Base-by-base conservation (phyloP, 257 asterid species). In the Petrea volubilis region DNA sequence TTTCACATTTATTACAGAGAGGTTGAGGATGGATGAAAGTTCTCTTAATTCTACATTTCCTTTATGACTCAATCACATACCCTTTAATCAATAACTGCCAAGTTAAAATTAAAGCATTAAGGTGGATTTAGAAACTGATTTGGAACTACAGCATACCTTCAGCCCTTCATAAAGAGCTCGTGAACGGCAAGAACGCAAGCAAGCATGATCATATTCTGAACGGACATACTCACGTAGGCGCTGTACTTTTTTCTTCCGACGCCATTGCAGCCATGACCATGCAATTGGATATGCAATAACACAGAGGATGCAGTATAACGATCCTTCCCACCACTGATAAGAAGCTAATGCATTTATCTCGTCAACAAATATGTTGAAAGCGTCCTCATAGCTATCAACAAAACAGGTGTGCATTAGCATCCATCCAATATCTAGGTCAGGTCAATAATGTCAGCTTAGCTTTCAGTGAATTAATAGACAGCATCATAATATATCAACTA, bases 321-420 rank as follows among this genome's bases (percentile, higher is more conserved):
- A 89, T 62, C 98, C 98, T 87, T 89, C 96, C 98, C 98, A 92
- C 98, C 96, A 89, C 70, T 89, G 87, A 80, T 89, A 92, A 67
- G 88, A 81, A 76, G 96, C 93, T 81, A 92, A 82, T 64, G 85
- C 83, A 81, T 92, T 92, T 72, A 88, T 72, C 76, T 90, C 96
- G 62, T 89, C 96, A 36, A 87, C 96, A 85, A 92, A 87, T 77
- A 86, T 80, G 86, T 87, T 92, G 79, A 92, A 92, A 38, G 98
- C 96, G 53, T 89, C 96, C 74, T 92, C 98, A 84, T 92, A 87
- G 72, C 98, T 92, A 83, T 77, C 77, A 78, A 69, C 40, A 69
- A 77, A 64, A 43, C 60, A 74, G 55, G 60, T 49, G 41, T 27
- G 36, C 70, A 69, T 43, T 43, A 41, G 44, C 7, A 38, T 61